Conservation (phyloP, 2,329 filamentous ascomycete species). For the Dactylonectria macrodidyma region DNA sequence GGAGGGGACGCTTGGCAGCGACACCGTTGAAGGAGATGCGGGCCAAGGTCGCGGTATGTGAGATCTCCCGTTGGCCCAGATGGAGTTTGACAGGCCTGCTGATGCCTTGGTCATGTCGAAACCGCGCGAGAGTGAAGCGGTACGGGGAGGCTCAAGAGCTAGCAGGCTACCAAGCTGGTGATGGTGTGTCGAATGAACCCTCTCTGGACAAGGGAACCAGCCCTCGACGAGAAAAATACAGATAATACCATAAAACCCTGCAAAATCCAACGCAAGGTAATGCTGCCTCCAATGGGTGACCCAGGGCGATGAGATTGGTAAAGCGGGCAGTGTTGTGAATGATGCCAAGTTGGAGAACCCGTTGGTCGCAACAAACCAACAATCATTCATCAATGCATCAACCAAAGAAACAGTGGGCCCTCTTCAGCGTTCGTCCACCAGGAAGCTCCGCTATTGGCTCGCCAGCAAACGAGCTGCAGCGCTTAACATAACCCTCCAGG, state of each 20-base stretch:
- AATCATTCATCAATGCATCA: constrained; percentile 2
- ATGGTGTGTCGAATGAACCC: background rate
- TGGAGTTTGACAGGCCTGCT: constrained; percentile 42
- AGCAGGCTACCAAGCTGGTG: background rate
- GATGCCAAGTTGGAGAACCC: constrained; percentile 1
- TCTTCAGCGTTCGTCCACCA: background rate
- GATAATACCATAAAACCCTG: background rate
- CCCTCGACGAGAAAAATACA: constrained; percentile 6
- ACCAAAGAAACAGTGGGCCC: constrained; percentile 9
- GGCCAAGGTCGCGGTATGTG: constrained; percentile 13
- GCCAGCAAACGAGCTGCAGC: constrained; percentile 1
- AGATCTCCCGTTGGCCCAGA: constrained; percentile 43
- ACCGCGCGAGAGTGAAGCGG: background rate
- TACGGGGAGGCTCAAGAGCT: background rate
- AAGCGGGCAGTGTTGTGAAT: background rate
- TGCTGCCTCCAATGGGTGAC: no score
- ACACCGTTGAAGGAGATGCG: constrained; percentile 31
- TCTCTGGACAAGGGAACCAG: constrained; percentile 16
- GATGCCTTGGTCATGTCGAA: constrained; percentile 37
- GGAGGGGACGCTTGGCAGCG: constrained; percentile 31
- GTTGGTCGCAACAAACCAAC: background rate
- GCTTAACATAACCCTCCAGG: background rate
- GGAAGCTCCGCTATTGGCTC: constrained; percentile 21
- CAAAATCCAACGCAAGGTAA: background rate
- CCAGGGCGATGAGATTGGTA: background rate